A percentile compares a stretch with the other conserved stretches of the same genome.
phyloP scores from a whole-genome alignment of 2,329 filamentous ascomycete genomes.

The Cryoendolithus antarcticus region DNA sequence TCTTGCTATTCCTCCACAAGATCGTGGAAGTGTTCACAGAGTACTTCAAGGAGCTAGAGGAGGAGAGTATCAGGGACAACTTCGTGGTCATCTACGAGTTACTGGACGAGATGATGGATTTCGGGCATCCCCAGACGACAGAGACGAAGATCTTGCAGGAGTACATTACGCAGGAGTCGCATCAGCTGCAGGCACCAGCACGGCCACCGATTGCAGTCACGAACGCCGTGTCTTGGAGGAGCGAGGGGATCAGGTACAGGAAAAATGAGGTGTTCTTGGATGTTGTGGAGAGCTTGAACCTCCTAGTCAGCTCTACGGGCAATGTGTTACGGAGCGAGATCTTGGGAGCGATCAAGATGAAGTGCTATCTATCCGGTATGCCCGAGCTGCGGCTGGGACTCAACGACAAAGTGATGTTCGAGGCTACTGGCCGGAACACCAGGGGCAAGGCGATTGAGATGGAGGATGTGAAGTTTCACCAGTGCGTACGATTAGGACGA shows the following conservation, averaged over 20 bases:
- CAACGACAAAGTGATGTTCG: constrained; percentile 99
- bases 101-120: constrained; percentile 99
- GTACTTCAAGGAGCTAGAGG: constrained; percentile 98
- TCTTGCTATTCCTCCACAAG: constrained; percentile 94
- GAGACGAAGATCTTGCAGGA: constrained; percentile 98
- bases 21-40: constrained; percentile 98
- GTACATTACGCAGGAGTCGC: constrained; percentile 92
- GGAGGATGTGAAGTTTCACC: constrained; percentile 99
- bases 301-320: constrained; percentile 85
- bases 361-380: constrained; percentile 98
- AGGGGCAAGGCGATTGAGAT: constrained; percentile 96
- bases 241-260: constrained; percentile 92
- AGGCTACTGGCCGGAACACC: constrained; percentile 87
- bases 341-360: constrained; percentile 96
- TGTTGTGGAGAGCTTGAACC: constrained; percentile 90
- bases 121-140: constrained; percentile 96
- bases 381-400: constrained; percentile 84
- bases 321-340: constrained; percentile 96
- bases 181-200: constrained; percentile 94
- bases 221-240: constrained; percentile 95
- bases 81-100: constrained; percentile 99
- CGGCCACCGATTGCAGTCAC: constrained; percentile 95
- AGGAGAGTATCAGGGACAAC: constrained; percentile 97
- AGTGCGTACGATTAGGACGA: constrained; percentile 86
- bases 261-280: constrained; percentile 99